phyloP scores from a whole-genome alignment of 352 stramenopile genomes.

The Elongisporangium prolatum region DNA sequence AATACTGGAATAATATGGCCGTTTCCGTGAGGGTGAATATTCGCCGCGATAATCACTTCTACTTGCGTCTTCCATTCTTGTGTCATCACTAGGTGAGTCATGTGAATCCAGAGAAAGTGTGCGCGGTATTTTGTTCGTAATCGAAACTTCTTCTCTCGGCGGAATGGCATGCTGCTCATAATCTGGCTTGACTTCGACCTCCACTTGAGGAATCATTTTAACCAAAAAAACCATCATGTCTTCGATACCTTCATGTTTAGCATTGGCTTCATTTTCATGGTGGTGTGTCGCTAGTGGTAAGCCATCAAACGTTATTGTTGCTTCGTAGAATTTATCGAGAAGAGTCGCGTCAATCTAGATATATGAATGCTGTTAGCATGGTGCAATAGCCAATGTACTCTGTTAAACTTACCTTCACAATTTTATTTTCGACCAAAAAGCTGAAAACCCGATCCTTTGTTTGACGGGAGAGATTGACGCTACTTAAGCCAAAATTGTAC shows the following conservation, averaged over 20 bases:
- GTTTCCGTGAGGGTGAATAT: neutral
- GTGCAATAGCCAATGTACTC: neutral
- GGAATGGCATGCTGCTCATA: neutral
- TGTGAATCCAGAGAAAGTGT: neutral
- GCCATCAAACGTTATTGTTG: slow-evolving; percentile 17
- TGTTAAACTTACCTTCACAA: slow-evolving; percentile 28
- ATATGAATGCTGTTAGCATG: neutral
- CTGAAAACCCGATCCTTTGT: slow-evolving; percentile 40
- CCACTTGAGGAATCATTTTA: slow-evolving; percentile 24
- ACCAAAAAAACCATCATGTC: slow-evolving; percentile 40
- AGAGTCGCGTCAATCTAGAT: neutral
- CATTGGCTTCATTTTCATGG: slow-evolving; percentile 17
- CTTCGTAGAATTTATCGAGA: neutral
- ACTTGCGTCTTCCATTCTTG: neutral
- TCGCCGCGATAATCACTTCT: neutral
- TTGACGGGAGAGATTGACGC: slow-evolving; percentile 31
- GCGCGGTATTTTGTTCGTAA: neutral
- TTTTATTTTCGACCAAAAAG: slow-evolving; percentile 34
- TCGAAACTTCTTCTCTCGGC: neutral
- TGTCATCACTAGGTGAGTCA: neutral
- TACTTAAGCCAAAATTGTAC: slow-evolving; percentile 34
- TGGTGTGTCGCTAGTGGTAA: slow-evolving; percentile 28
- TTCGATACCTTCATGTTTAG: slow-evolving; percentile 34
- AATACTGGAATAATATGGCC: neutral
- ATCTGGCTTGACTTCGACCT: slow-evolving; percentile 16